Evolutionary conservation across 257 asterid species (phyloP).

Genomic region (Mitragyna speciosa): DNA sequence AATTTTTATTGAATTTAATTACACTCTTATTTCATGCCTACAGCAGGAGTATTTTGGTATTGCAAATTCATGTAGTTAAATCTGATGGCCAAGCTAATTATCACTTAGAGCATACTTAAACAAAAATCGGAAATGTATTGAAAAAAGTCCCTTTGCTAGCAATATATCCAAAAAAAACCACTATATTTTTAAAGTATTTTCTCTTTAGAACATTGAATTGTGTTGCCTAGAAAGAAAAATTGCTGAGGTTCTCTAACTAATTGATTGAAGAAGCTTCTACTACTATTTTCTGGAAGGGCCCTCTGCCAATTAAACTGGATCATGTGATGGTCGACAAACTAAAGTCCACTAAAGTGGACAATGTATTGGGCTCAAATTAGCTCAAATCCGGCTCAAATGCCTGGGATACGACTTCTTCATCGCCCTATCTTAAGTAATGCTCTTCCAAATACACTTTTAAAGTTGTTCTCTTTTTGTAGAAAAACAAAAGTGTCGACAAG

Average conservation of each 20-base stretch:
- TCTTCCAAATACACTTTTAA: too few relatives aligned
- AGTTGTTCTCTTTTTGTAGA: too few relatives aligned
- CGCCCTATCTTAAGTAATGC: too few relatives aligned
- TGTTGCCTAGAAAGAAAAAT: not conserved
- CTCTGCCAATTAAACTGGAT: not conserved
- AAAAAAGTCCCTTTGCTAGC: not conserved
- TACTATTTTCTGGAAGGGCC: too few relatives aligned
- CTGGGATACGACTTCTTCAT: not conserved
- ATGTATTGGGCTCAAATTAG: not conserved
- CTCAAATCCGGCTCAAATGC: not conserved
- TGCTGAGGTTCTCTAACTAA: not conserved
- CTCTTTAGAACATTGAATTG: too few relatives aligned
- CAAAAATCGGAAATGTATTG: not conserved
- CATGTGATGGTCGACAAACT: not conserved
- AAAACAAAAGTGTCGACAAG: too few relatives aligned
- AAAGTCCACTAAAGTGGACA: too few relatives aligned
- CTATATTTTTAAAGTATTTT: too few relatives aligned
- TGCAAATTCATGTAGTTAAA: not conserved
- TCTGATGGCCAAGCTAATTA: not conserved
- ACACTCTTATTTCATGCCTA: not conserved
- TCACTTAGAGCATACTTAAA: not conserved
- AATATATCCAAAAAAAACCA: too few relatives aligned
- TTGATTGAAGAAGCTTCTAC: too few relatives aligned
- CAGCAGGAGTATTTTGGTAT: not conserved
- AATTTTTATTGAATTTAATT: not conserved